Percentiles rank a stretch among this genome's conserved stretches.
phyloP scores from a whole-genome alignment of 1,139 yeast genomes.

The Kurtzmaniella quercitrusa region DNA sequence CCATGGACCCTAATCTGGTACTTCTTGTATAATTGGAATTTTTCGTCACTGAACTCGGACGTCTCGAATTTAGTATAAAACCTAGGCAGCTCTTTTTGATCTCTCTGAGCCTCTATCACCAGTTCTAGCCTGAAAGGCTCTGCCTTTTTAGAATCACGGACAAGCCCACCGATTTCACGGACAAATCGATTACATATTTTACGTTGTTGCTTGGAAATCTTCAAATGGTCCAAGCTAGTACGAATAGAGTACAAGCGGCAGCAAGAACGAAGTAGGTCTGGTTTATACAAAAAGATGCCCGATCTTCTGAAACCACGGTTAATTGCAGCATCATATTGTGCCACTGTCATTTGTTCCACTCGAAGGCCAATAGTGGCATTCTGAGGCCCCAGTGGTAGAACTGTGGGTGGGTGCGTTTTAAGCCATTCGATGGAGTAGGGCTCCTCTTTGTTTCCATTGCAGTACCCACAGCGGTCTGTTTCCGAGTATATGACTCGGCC shows the following conservation, averaged over 20 bases:
- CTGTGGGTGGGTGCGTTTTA: slow-evolving; percentile 14
- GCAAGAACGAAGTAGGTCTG: slow-evolving; percentile 69
- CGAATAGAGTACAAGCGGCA: slow-evolving; percentile 83
- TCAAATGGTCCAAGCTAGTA: slow-evolving; percentile 44
- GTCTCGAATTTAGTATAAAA: slow-evolving; percentile 54
- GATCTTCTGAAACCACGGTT: slow-evolving; percentile 78
- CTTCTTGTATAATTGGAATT: slow-evolving; percentile 59
- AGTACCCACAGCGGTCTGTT: slow-evolving; percentile 57
- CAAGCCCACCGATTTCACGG: slow-evolving; percentile 27
- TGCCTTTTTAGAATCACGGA: slow-evolving; percentile 12
- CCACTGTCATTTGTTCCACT: slow-evolving; percentile 42
- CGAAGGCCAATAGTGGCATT: slow-evolving; percentile 48
- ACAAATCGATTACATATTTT: slow-evolving; percentile 62
- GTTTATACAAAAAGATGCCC: slow-evolving; percentile 69
- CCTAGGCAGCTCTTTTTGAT: slow-evolving; percentile 15
- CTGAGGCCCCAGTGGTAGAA: slow-evolving; percentile 11
- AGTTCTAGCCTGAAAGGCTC: slow-evolving; percentile 26
- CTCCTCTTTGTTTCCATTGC: slow-evolving; percentile 45
- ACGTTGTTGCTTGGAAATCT: slow-evolving; percentile 61
- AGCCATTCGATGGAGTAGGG: slow-evolving; percentile 32
- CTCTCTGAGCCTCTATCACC: slow-evolving; percentile 21
- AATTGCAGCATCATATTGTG: slow-evolving; percentile 58
- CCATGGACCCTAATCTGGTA: slow-evolving; percentile 71
- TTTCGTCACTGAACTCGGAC: slow-evolving; percentile 52
- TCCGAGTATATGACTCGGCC: slow-evolving; percentile 19